Evolutionary conservation across 2,329 filamentous ascomycete genomes (phyloP), one percentile per base, ranked within the genome.

Genomic region (Paraphaeosphaeria minitans): DNA sequence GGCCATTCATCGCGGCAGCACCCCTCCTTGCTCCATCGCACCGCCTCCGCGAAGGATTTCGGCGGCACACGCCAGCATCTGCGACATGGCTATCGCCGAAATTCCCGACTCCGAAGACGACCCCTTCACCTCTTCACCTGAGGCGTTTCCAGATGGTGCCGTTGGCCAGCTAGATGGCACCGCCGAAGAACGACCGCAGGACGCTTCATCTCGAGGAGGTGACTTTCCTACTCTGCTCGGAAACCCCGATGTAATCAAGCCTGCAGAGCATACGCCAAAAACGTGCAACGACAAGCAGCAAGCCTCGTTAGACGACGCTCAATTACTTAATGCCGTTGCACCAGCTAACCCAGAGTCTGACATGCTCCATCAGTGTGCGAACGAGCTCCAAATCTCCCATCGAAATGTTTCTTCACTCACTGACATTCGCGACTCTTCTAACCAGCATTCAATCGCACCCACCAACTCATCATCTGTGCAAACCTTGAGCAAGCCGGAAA

Each of bases 31-130:
- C 21, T 31, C 45, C 55, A 58, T 58, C 19, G n/a, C 35, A 39
- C 41, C 41, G 41, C 41, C n/a, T 43, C 8, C 21, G 41, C 12
- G 41, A 21, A 4, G 41, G 19, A 21, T 43, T 22, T 9, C n/a
- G 41, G n/a, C n/a, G n/a, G 9, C 16, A 10, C 16, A n/a, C 19
- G 19, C 9, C n/a, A 21, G 31, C 29, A 7, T 22, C 47, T 14
- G 31, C 65, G 66, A 19, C 53, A 76, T 76, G 72, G 62, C 65
- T 29, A 14, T 68, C 43, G 60, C 58, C 33, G 71, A 74, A 59
- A 60, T 76, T 16, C 66, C 70, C 12, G 73, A 76, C 59, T 75
- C 72, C 21, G 73, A 76, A 51, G 72, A 75, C 7, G 73, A 75
- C 62, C 66, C 58, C 1, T 58, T 73, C 59, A 66, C 66, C 53